These are phyloP conservation scores for Candida suzukii DNA, from an alignment of 805 yeast species.

Conservation along the genomic window DNA sequence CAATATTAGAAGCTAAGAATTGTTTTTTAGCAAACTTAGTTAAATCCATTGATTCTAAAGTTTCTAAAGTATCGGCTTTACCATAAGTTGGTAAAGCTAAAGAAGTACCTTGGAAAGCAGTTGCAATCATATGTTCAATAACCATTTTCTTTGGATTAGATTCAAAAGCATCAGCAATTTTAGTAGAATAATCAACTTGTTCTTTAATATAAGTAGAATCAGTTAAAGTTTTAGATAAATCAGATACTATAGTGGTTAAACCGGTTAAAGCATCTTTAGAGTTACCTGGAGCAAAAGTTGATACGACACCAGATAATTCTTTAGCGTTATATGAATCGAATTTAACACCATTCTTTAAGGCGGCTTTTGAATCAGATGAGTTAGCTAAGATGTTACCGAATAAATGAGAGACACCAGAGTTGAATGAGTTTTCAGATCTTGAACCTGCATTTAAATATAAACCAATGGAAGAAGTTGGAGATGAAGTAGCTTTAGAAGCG, in stretches of 20 bases:
- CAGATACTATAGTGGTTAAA: slow-evolving; percentile 37
- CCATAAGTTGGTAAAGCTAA: slow-evolving; percentile 73
- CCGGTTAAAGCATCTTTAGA: slow-evolving; percentile 44
- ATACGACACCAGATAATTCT: slow-evolving; percentile 58
- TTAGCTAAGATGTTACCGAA: slow-evolving; percentile 43
- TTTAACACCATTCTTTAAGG: slow-evolving; percentile 45
- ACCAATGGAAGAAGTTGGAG: slow-evolving; percentile 58
- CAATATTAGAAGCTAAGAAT: slow-evolving; percentile 57
- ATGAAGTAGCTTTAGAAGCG: slow-evolving; percentile 60
- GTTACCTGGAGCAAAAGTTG: slow-evolving; percentile 57
- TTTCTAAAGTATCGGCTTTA: slow-evolving; percentile 56
- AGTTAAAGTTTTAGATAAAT: slow-evolving; percentile 27
- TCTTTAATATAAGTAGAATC: slow-evolving; percentile 38
- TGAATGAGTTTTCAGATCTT: slow-evolving; percentile 70
- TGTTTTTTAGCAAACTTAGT: slow-evolving; percentile 46
- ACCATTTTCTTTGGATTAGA: slow-evolving; percentile 47
- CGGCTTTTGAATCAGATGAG: slow-evolving; percentile 24
- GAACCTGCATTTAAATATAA: slow-evolving; percentile 73
- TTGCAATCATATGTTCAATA: slow-evolving; percentile 68
- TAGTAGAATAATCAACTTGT: slow-evolving; percentile 38
- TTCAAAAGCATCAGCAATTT: slow-evolving; percentile 50
- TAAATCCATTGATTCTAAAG: slow-evolving; percentile 54
- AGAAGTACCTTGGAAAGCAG: slow-evolving; percentile 85
- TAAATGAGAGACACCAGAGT: slow-evolving; percentile 73
- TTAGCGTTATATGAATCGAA: slow-evolving; percentile 47